Evolutionary conservation across 2,329 filamentous ascomycete species (phyloP), one percentile per base, ranked within the genome.

Genomic region (Aspergillus carbonarius): DNA sequence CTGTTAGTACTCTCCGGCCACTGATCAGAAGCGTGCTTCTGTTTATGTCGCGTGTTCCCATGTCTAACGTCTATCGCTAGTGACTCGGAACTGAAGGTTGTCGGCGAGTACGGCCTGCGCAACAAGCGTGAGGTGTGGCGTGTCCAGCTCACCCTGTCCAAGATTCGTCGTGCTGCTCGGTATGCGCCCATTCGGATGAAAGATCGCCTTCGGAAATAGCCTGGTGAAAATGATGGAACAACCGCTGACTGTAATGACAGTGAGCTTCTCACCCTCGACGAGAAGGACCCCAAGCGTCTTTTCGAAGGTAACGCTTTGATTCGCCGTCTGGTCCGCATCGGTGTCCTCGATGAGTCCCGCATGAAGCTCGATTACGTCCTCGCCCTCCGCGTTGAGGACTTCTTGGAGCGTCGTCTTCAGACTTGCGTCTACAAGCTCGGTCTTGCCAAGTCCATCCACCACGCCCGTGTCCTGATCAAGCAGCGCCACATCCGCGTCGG

Each of bases 301-400:
- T 99, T 99, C 87, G 95, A 99, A 88, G 95, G 95, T 83, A 99
- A 99, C 83, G 95, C 95, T 80, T 88, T 99, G 81, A 99, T 99
- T 90, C 95, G 95, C 81, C 95, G 95, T 91, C 92, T 99, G 72
- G 95, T 99, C 71, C 95, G 95, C 81, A 93, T 98, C 80, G 95
- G 95, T 91, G 95, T 99, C 77, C 92, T 99, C 78, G 95, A 99
- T 81, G 95, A 99, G 87, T 93, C 93, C 80, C 95, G 95, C 88
- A 99, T 99, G 95, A 99, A 97, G 91, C 95, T 99, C 87, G 95
- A 99, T 97, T 97, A 99, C 90, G 95, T 99, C 79, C 85, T 99
- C 79, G 95, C 95, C 83, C 89, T 99, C 64, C 96, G 96, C 88
- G 90, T 96, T 76, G 95, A 99, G 84, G 95, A 99, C 83, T 99